Base-by-base conservation (phyloP, 441 rosid genomes). In the Jatropha podagrica region DNA sequence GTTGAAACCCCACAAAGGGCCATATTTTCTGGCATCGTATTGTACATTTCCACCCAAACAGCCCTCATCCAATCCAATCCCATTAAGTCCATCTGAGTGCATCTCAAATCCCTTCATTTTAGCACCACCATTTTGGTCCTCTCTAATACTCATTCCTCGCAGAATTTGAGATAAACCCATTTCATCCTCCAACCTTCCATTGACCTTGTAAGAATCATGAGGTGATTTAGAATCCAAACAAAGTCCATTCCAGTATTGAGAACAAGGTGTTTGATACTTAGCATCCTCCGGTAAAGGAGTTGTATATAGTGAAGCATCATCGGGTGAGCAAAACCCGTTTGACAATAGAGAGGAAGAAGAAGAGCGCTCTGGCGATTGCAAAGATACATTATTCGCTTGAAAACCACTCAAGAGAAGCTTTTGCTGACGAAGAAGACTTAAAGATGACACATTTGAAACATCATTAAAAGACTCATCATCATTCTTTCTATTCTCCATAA, bases 131-230 rank as follows among this genome's bases (percentile, higher is more conserved):
- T 71, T 73, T 40, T 68, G 79, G 26, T 83, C 91, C 59, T 83
- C 84, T 68, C 83, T 74, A 74, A 91, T 68, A 79, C 79, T 85
- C 91, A 91, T 73, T 55, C 84, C 74, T 65, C 14, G 32, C 5
- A 90, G 82, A 80, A 73, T 80, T 51, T 81, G 74, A 74, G 86
- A 81, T 79, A 91, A 77, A 72, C 83, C 88, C 17, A 80, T 23
- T 80, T 71, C 86, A 78, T 80, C 78, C 20, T 59, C 69, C 52
- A 60, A 44, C 46, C 72, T 78, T 40, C 73, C 81, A 63, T 71
- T 78, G 12, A 63, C 69, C 69, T 4, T 71, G 63, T 51, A 63
- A 76, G 73, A 67, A 62, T 77, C 79, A 68, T n/a, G 70, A 44
- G 69, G 60, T 61, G 80, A 69, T 26, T 74, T 73, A 69, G 84